Base-by-base conservation (phyloP, 352 stramenopile species). In the Phytophthora vignae region DNA sequence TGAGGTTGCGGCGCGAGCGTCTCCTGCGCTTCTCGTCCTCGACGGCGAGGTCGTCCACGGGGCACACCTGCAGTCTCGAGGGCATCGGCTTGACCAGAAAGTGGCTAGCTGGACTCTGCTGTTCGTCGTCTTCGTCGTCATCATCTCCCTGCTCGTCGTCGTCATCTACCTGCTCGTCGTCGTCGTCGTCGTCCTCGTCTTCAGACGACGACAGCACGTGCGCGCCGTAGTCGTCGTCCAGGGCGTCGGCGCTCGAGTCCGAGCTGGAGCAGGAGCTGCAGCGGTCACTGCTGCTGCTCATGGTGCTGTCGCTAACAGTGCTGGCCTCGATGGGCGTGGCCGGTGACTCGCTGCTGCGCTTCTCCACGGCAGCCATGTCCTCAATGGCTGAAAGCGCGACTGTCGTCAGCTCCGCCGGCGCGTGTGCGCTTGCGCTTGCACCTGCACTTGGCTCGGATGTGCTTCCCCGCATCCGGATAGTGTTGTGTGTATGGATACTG, bases 11-110 rank as follows among this genome's bases (percentile, higher is more conserved):
- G 12, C 69, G 71, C 17, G 74, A 85, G 1, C 88, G 83, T 60
- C 88, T 78, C n/a, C 85, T 77, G 8, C 84, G 84, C 65, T 93
- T 93, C 70, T 92, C 88, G 17, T 95, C 88, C 60, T 95, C 88
- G 6, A 95, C 73, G 6, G 77, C 88, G 38, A 93, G 44, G 60
- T 95, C 88, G 68, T 95, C 88, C 8, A 92, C 69, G 1, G 88
- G 88, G 52, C 88, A 95, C 22, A 94, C 88, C 19, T 82, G 82
- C 5, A 94, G 71, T 65, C 84, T 75, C 46, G 78, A 84, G 14
- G 79, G 64, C 87, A 95, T 95, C 14, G 87, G 85, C 58, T 95
- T 95, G 55, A 94, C 73, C 33, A 92, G 54, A 33, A 85, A 90
- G 38, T 59, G 62, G 33, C 63, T 74, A 0, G 42, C 19, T 2